Base-by-base conservation (phyloP, 1,139 yeast genomes). In the Hemisphaericaspora lyxosophila region DNA sequence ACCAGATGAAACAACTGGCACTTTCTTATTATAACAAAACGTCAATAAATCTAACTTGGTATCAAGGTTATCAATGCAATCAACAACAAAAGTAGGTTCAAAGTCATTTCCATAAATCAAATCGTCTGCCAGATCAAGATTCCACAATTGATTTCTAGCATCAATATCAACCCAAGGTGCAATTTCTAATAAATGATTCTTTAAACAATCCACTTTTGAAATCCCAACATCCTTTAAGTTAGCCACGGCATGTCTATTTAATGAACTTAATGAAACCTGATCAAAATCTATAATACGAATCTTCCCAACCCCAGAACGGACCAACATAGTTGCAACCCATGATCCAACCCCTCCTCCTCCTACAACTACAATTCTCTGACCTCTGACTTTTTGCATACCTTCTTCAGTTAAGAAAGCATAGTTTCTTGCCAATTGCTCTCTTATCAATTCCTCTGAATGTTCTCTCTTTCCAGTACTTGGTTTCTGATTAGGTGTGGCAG, bases 331-430 rank as follows among this genome's bases (percentile, higher is more conserved):
- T 6, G 89, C 85, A 8, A 85, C 96, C 94, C 96, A 90, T 0
- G 97, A 89, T 2, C 98, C 98, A 25, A 92, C 98, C 33, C 98
- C 98, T 37, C 98, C 98, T 7, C 92, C 95, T 20, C 98, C 98
- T n/a, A 92, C 96, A 13, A 92, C 85, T 3, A 88, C 84, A 2
- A 92, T 78, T 43, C 79, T 74, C 51, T 88, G 83, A n/a, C 70
- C 61, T 40, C 96, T 78, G 15, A 92, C 77, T 44, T 78, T 79
- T n/a, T 64, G 60, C 78, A 88, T 80, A 1, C 97, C 97, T 14
- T 82, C 85, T 35, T 83, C 85, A 3, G 96, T 89, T 25, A 92
- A 69, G 55, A 92, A 92, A 2, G 96, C 96, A 56, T 87, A 85
- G 66, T 90, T 92, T 48, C 98, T 72, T 0, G 97, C 96, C 30